Evolutionary conservation across 768 basidiomycete genomes (phyloP).

Genomic region (Suillus fuscotomentosus): DNA sequence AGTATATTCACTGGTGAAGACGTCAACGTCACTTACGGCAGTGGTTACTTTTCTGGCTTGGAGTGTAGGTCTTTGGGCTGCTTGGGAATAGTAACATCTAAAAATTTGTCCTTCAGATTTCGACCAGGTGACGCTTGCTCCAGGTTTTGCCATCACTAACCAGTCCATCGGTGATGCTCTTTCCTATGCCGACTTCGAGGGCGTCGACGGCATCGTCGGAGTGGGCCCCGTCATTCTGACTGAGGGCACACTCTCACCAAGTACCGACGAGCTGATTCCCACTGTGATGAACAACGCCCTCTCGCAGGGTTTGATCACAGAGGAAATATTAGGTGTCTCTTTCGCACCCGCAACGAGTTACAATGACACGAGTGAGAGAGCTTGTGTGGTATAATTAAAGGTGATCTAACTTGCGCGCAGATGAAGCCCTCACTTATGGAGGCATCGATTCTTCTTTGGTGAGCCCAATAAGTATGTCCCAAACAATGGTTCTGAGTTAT

Average conservation of each 20-base stretch:
- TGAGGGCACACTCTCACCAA: constrained; percentile 3
- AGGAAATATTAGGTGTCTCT: constrained; percentile 12
- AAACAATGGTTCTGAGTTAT: neutral
- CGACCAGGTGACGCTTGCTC: constrained; percentile 18
- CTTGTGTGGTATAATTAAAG: neutral
- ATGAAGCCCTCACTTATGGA: constrained; percentile 20
- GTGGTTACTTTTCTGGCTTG: constrained; percentile 25
- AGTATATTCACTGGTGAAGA: constrained; percentile 14
- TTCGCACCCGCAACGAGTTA: constrained; percentile 10
- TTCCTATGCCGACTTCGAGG: constrained; percentile 12
- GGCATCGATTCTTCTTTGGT: constrained; percentile 12
- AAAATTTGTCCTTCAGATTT: neutral
- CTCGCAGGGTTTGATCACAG: constrained; percentile 9
- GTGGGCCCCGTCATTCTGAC: constrained; percentile 14
- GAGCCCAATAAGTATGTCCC: neutral
- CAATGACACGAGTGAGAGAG: neutral
- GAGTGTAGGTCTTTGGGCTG: constrained; percentile 21
- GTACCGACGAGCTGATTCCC: constrained; percentile 10
- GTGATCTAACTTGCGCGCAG: neutral
- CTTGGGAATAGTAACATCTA: neutral
- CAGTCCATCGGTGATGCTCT: constrained; percentile 21
- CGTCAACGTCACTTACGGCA: constrained; percentile 5
- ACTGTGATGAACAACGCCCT: constrained; percentile 18
- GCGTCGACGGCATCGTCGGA: constrained; percentile 19
- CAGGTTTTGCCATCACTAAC: constrained; percentile 14